phyloP scores from a whole-genome alignment of 768 basidiomycete genomes.

The Hygrocybe coccinea region DNA sequence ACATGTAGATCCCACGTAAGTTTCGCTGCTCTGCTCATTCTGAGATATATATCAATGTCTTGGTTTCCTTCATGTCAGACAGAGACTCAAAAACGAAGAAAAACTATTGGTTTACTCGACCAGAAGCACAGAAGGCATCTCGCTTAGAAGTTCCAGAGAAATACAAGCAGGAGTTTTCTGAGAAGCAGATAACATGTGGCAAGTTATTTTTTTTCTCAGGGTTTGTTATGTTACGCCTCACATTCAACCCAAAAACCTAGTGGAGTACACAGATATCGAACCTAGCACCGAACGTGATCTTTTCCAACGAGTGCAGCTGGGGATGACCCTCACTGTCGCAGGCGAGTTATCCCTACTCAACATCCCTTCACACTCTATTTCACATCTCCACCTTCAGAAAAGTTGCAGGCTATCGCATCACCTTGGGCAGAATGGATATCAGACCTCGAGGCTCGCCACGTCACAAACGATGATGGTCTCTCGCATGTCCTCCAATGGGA shows the following conservation, averaged over 20 bases:
- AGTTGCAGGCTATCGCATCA: constrained; percentile 72
- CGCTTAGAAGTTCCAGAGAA: constrained; percentile 54
- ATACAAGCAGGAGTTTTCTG: too few relatives aligned
- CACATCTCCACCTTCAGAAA: constrained; percentile 43
- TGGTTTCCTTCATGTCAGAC: constrained; percentile 35
- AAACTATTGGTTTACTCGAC: constrained; percentile 56
- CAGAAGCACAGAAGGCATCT: constrained; percentile 39
- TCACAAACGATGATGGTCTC: constrained; percentile 57
- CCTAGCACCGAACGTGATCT: constrained; percentile 67
- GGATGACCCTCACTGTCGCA: constrained; percentile 67
- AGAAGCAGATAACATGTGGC: constrained; percentile 68
- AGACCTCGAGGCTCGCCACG: constrained; percentile 51
- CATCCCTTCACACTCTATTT: not conserved
- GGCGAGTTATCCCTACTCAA: constrained; percentile 36
- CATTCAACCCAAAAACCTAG: constrained; percentile 30
- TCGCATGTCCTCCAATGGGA: constrained; percentile 55
- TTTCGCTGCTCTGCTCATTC: not conserved
- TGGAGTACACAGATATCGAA: constrained; percentile 59
- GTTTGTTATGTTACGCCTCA: not conserved
- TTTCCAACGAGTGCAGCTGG: constrained; percentile 78
- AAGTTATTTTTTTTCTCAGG: constrained; percentile 17
- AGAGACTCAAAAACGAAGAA: constrained; percentile 54
- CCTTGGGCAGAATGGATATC: constrained; percentile 66
- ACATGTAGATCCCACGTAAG: constrained; percentile 20
- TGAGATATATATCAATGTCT: not conserved